These are phyloP conservation scores for Kuraishia piskuri DNA, from an alignment of 805 yeast species.

Conservation along the genomic window DNA sequence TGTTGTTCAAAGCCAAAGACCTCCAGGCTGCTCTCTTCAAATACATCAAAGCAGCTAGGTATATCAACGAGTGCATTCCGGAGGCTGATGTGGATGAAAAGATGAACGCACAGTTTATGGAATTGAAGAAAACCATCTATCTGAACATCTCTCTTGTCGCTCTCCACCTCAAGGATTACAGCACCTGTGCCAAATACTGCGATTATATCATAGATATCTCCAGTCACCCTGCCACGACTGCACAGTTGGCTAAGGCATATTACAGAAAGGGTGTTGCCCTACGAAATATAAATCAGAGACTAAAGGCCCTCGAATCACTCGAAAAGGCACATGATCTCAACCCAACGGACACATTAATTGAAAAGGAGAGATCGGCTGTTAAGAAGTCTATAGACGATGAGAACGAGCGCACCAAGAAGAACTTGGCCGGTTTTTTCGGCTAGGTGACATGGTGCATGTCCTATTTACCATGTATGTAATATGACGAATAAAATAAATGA, in stretches of 20 bases:
- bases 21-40: slow-evolving; percentile 48
- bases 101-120: slow-evolving; percentile 38
- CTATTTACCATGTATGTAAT: neutral
- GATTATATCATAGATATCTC: slow-evolving; percentile 45
- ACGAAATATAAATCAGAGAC: slow-evolving; percentile 33
- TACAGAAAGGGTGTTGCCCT: slow-evolving; percentile 41
- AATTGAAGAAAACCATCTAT: slow-evolving; percentile 39
- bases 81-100: slow-evolving; percentile 56
- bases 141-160: slow-evolving; percentile 52
- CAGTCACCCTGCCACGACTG: slow-evolving; percentile 10
- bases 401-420: neutral
- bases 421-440: neutral
- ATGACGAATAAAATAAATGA: neutral
- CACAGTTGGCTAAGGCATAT: slow-evolving; percentile 49
- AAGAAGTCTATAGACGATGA: neutral
- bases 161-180: slow-evolving; percentile 39
- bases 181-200: slow-evolving; percentile 44
- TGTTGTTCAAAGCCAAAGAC: slow-evolving; percentile 45
- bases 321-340: slow-evolving; percentile 31
- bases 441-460: neutral
- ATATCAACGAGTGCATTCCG: slow-evolving; percentile 65
- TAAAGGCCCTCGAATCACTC: slow-evolving; percentile 40
- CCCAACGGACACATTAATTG: slow-evolving; percentile 42
- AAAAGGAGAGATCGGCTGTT: neutral
- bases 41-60: slow-evolving; percentile 58